Evolutionary conservation across 495 filamentous ascomycete species (phyloP).

Genomic region (Penicillium paxilli): DNA sequence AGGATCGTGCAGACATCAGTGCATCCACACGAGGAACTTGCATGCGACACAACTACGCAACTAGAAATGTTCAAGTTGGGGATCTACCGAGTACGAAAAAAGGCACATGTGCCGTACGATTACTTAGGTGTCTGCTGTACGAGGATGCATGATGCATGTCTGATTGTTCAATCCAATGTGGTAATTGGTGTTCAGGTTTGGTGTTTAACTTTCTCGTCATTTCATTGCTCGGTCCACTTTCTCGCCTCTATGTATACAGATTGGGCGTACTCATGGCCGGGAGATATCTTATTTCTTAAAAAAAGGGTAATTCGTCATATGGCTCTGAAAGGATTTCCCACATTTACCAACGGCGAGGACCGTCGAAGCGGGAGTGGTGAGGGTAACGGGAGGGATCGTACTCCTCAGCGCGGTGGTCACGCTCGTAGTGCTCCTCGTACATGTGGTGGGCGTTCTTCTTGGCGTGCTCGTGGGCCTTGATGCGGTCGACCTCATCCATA

Average conservation of each 20-base stretch:
- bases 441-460: conserved; percentile 62
- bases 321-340: background rate
- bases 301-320: conserved; percentile 6
- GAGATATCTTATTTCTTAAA: conserved; percentile 11
- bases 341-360: conserved; percentile 20
- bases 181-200: no score
- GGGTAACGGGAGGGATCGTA: conserved; percentile 44
- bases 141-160: background rate
- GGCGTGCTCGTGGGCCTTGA: conserved; percentile 66
- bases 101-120: no score
- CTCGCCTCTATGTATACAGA: background rate
- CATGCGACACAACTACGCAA: background rate
- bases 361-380: conserved; percentile 29
- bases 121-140: background rate
- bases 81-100: no score
- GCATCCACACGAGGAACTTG: background rate
- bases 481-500: conserved; percentile 64
- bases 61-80: no score
- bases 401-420: conserved; percentile 38
- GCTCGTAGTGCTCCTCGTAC: conserved; percentile 61
- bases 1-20: background rate
- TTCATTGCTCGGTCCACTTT: conserved; percentile 4
- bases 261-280: conserved; percentile 1
- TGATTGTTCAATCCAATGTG: background rate
- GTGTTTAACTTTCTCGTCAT: background rate